These are phyloP conservation scores for Kalaharituber pfeilii DNA, from an alignment of 2,329 filamentous ascomycete genomes.

Conservation along the genomic window DNA sequence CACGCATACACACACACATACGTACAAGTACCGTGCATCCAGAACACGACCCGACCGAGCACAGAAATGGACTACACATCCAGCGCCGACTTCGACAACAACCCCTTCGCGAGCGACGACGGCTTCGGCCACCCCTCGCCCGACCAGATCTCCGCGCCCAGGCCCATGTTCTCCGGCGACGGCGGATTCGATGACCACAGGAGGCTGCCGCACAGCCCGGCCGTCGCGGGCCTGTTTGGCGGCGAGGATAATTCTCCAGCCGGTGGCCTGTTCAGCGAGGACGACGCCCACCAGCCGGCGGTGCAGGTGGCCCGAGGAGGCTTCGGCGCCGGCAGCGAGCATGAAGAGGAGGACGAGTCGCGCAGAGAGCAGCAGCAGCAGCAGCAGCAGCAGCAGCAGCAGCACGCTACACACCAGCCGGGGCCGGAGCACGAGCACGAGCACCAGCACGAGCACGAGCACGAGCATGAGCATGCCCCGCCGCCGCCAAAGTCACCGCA, in stretches of 20 bases:
- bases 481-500: constrained; percentile 3
- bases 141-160: neutral
- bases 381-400: constrained; percentile 6
- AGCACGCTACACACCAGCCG: constrained; percentile 2
- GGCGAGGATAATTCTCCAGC: constrained; percentile 6
- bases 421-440: constrained; percentile 8
- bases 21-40: too few species aligned
- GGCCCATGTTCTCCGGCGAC: constrained; percentile 2
- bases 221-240: constrained; percentile 1
- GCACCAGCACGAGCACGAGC: constrained; percentile 6
- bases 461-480: constrained; percentile 8
- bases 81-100: constrained; percentile 13
- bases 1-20: too few species aligned
- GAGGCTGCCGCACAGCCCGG: constrained; percentile 3
- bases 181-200: constrained; percentile 3
- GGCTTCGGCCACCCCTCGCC: constrained; percentile 1
- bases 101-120: constrained; percentile 15
- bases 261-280: neutral
- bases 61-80: constrained; percentile 19
- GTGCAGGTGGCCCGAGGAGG: constrained; percentile 8
- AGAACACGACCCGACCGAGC: too few species aligned
- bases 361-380: constrained; percentile 5
- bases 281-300: constrained; percentile 3
- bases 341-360: neutral
- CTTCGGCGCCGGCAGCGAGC: constrained; percentile 4